phyloP scores from a whole-genome alignment of 2,329 filamentous ascomycete species.

The Harringtonia lauricola region DNA sequence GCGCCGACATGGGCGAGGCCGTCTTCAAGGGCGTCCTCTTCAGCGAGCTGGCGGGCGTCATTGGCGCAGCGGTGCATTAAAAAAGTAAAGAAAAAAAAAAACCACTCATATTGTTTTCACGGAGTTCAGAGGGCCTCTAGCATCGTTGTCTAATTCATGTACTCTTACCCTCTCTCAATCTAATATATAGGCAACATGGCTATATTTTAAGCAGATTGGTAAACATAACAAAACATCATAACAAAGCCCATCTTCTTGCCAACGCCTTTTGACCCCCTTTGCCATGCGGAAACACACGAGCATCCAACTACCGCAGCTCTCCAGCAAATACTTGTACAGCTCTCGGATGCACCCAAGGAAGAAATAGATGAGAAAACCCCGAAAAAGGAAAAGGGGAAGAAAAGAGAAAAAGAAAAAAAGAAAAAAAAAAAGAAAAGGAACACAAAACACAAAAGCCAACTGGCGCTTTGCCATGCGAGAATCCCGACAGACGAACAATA shows the following conservation, averaged over 20 bases:
- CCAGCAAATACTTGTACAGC: background rate
- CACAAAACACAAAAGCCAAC: background rate
- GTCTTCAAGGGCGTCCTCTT: conserved; percentile 72
- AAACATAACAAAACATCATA: background rate
- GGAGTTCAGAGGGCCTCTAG: background rate
- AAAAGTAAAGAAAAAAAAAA: no score
- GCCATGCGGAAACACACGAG: conserved; percentile 1
- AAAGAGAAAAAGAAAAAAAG: background rate
- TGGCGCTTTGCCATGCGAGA: background rate
- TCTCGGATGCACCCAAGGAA: background rate
- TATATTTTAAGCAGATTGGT: no score
- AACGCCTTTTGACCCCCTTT: conserved; percentile 3
- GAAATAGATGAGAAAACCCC: background rate
- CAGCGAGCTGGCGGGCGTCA: conserved; percentile 54
- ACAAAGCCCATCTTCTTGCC: background rate
- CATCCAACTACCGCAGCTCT: background rate
- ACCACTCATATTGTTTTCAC: no score
- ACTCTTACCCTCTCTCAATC: no score
- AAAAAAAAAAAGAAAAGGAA: background rate
- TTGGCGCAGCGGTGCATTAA: conserved; percentile 37
- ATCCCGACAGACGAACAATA: background rate
- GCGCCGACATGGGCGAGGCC: conserved; percentile 64
- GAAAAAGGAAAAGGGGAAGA: background rate
- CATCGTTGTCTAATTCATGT: no score
- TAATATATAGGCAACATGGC: no score